phyloP scores from a whole-genome alignment of 2,329 filamentous ascomycete species.

The Helminthosporium solani region DNA sequence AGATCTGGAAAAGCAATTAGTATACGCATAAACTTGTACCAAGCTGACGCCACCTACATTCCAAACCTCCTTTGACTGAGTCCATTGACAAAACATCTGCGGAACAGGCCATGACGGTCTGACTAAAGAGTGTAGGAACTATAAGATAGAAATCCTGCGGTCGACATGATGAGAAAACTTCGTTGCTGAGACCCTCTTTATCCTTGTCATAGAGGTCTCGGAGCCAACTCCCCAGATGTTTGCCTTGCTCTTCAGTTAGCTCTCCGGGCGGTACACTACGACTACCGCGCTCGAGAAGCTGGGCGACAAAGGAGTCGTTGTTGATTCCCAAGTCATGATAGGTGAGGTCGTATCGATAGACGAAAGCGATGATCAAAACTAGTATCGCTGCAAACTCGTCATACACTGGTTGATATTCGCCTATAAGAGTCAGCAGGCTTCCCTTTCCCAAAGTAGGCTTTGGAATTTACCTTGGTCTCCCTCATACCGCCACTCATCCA shows the following conservation, averaged over 20 bases:
- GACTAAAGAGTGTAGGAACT: conserved; percentile 73
- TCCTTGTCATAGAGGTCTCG: conserved; percentile 68
- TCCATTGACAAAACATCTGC: conserved; percentile 66
- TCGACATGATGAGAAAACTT: conserved; percentile 77
- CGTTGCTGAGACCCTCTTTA: conserved; percentile 73
- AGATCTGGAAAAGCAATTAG: conserved; percentile 55
- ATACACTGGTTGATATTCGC: conserved; percentile 81
- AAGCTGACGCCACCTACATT: conserved; percentile 58
- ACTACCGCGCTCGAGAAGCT: conserved; percentile 62
- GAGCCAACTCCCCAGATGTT: conserved; percentile 72
- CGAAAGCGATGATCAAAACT: conserved; percentile 70
- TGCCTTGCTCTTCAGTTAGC: conserved; percentile 64
- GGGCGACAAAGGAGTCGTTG: conserved; percentile 67
- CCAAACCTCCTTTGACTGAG: conserved; percentile 70
- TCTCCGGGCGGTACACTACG: conserved; percentile 59
- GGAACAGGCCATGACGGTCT: conserved; percentile 71
- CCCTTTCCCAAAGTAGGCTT: background rate
- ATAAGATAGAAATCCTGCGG: conserved; percentile 81
- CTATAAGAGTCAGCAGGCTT: conserved; percentile 37
- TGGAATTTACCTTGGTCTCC: conserved; percentile 64
- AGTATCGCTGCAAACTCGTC: conserved; percentile 81
- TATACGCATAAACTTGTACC: conserved; percentile 1
- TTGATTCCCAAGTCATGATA: conserved; percentile 64
- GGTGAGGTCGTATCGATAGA: conserved; percentile 71
- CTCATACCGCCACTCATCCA: conserved; percentile 79